These are phyloP conservation scores for Amanita inopinata DNA, from an alignment of 768 basidiomycete genomes.

Conservation along the genomic window DNA sequence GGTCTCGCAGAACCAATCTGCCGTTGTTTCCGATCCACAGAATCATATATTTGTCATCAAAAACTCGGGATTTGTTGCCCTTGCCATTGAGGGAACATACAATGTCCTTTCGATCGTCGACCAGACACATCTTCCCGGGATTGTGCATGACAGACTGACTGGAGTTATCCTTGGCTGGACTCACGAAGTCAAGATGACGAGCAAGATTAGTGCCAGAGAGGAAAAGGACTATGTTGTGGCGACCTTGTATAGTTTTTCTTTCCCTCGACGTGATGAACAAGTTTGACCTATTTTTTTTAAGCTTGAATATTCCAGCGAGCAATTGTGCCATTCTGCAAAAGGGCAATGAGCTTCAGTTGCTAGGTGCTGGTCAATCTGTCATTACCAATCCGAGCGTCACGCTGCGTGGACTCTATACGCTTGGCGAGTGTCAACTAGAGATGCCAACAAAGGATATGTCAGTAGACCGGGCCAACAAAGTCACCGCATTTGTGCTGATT, in stretches of 20 bases:
- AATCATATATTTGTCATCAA: slow-evolving; percentile 77
- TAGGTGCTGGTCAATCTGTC: slow-evolving; percentile 76
- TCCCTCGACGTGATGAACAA: neutral
- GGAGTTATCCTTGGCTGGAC: slow-evolving; percentile 56
- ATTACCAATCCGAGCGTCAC: slow-evolving; percentile 82
- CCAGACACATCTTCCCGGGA: slow-evolving; percentile 63
- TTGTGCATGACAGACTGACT: slow-evolving; percentile 55
- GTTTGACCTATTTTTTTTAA: no score
- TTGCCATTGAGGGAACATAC: slow-evolving; percentile 70
- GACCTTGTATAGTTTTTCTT: slow-evolving; percentile 47
- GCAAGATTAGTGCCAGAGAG: slow-evolving; percentile 30
- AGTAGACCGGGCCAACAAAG: slow-evolving; percentile 20
- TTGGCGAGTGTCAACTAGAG: slow-evolving; percentile 77
- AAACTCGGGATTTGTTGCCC: slow-evolving; percentile 71
- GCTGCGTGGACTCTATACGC: slow-evolving; percentile 67
- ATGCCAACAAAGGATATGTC: slow-evolving; percentile 86
- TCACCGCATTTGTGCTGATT: neutral
- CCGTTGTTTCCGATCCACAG: slow-evolving; percentile 69
- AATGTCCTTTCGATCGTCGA: slow-evolving; percentile 74
- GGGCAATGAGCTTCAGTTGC: slow-evolving; percentile 69
- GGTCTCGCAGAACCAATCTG: slow-evolving; percentile 75
- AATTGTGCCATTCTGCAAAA: slow-evolving; percentile 82
- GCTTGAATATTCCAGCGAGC: slow-evolving; percentile 76
- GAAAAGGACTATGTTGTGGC: slow-evolving; percentile 69
- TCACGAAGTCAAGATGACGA: slow-evolving; percentile 74